These are phyloP conservation scores for Trypanosoma vivax DNA, from an alignment of 208 protist genomes.

Conservation along the genomic window DNA sequence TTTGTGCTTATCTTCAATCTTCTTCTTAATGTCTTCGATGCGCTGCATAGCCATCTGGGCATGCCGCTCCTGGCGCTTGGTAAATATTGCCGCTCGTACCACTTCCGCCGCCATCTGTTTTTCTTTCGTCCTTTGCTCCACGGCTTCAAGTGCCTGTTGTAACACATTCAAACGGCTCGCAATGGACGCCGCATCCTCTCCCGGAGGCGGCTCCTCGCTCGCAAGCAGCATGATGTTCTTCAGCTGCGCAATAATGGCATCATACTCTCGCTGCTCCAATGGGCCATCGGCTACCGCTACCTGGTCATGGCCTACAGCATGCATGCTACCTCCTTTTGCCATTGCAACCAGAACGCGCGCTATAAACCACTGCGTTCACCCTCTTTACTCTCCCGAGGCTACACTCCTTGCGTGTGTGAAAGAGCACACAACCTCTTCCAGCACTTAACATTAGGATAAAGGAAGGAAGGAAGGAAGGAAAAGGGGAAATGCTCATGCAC, in stretches of 20 bases:
- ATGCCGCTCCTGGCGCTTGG: slow-evolving; percentile 31
- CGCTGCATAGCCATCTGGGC: slow-evolving; percentile 25
- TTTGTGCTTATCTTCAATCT: slow-evolving; percentile 40
- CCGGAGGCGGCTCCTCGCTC: slow-evolving; percentile 36
- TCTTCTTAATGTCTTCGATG: slow-evolving; percentile 24
- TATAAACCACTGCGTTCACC: too few relatives aligned
- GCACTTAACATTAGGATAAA: too few relatives aligned
- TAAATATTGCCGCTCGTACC: slow-evolving; percentile 21
- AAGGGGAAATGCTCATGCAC: too few relatives aligned
- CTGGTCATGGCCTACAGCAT: neutral
- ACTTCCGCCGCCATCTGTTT: slow-evolving; percentile 31
- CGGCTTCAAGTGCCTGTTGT: slow-evolving; percentile 46
- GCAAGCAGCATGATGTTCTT: slow-evolving; percentile 50
- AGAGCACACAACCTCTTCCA: too few relatives aligned
- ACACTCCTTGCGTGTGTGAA: too few relatives aligned
- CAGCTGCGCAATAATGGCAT: slow-evolving; percentile 49
- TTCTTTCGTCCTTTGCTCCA: slow-evolving; percentile 31
- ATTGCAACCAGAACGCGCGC: too few relatives aligned
- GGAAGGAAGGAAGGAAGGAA: too few relatives aligned
- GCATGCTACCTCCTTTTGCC: neutral
- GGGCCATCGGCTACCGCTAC: neutral
- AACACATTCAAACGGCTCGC: slow-evolving; percentile 56
- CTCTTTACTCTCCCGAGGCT: too few relatives aligned
- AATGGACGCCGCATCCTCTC: slow-evolving; percentile 37
- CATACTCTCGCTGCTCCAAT: slow-evolving; percentile 24